phyloP scores from a whole-genome alignment of 768 basidiomycete genomes.

The Termitomyces sp. region DNA sequence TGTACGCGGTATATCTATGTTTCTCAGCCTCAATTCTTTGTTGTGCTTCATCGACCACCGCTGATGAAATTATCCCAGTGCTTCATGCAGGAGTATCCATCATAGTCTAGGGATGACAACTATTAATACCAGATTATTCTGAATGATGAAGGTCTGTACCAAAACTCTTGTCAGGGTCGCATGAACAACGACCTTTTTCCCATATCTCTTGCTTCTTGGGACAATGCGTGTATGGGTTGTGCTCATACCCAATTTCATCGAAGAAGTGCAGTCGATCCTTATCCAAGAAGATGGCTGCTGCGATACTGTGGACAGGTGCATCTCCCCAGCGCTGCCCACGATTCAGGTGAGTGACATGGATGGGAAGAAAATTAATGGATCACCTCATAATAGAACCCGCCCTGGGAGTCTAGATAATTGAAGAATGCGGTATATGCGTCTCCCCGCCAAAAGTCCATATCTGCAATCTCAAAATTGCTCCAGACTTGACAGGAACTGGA shows the following conservation, averaged over 20 bases:
- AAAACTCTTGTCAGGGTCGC: constrained; percentile 54
- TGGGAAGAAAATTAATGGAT: constrained; percentile 28
- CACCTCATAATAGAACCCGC: constrained; percentile 70
- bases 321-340: constrained; percentile 70
- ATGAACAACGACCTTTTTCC: constrained; percentile 55
- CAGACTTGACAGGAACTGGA: constrained; percentile 33
- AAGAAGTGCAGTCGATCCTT: constrained; percentile 80
- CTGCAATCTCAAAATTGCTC: constrained; percentile 72
- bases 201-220: constrained; percentile 40
- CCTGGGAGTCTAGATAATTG: constrained; percentile 51
- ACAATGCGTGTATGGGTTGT: constrained; percentile 73
- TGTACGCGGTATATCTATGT: neutral
- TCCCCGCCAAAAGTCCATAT: constrained; percentile 61
- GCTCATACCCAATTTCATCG: constrained; percentile 76
- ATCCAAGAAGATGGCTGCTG: constrained; percentile 62
- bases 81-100: constrained; percentile 36
- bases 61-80: constrained; percentile 28
- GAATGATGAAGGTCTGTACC: constrained; percentile 31
- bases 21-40: neutral
- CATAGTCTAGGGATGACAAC: constrained; percentile 26
- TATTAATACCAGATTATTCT: neutral
- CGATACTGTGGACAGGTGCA: constrained; percentile 83
- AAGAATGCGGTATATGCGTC: constrained; percentile 63
- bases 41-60: neutral
- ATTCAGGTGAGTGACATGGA: constrained; percentile 32